Percentiles rank a stretch among this genome's conserved stretches.
Conservation (phyloP, 73 alveolate genomes). For the Paramecium octaurelia region DNA sequence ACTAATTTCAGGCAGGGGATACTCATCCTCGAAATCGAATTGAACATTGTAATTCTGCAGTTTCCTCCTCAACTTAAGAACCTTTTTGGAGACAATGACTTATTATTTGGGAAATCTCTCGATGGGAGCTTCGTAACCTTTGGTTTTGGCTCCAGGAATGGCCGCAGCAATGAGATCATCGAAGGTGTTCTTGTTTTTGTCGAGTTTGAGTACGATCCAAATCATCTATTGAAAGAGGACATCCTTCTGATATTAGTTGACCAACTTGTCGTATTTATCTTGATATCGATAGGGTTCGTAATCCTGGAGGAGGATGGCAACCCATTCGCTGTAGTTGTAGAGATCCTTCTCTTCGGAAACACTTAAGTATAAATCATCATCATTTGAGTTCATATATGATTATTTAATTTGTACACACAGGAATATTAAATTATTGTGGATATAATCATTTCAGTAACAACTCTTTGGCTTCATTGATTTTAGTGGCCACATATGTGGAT, state of each 20-base stretch:
- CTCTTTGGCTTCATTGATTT: conserved; percentile 93
- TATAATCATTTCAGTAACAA: conserved; percentile 46
- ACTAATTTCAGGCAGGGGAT: background rate
- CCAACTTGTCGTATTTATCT: conserved; percentile 1
- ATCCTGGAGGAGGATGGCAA: background rate
- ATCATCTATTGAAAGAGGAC: background rate
- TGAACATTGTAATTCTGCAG: background rate
- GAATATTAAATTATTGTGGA: background rate
- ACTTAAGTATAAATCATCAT: conserved; percentile 1
- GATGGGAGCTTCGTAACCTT: background rate
- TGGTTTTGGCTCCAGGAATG: background rate
- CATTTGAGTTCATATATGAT: conserved; percentile 10
- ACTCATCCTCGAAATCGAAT: background rate
- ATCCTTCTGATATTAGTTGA: background rate
- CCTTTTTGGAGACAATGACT: background rate
- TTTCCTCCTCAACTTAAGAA: background rate
- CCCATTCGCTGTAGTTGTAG: background rate
- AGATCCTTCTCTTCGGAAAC: background rate
- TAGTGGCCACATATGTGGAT: conserved; percentile 81
- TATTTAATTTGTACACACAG: background rate
- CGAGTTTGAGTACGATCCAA: background rate
- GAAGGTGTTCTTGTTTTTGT: conserved; percentile 2
- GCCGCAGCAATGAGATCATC: background rate
- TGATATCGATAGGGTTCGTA: background rate
- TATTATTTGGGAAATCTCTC: background rate